These are phyloP conservation scores for Calonectria hongkongensis DNA, from an alignment of 2,329 filamentous ascomycete genomes.

Conservation along the genomic window DNA sequence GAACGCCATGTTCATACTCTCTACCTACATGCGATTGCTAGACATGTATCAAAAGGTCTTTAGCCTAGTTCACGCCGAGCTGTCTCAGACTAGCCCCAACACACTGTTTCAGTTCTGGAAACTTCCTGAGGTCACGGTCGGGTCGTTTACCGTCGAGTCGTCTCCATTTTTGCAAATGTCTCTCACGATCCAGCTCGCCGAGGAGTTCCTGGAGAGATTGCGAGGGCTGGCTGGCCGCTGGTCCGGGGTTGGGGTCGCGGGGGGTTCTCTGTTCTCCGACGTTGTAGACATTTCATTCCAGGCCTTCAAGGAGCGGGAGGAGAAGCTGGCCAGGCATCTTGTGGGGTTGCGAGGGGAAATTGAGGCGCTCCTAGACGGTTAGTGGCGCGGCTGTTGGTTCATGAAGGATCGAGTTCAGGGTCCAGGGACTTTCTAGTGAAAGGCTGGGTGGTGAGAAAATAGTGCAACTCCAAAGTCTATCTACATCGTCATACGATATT, in stretches of 20 bases:
- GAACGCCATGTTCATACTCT: conserved; percentile 62
- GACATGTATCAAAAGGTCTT: conserved; percentile 65
- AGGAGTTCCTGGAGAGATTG: conserved; percentile 63
- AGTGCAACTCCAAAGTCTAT: conserved; percentile 21
- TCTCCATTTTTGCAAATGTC: conserved; percentile 65
- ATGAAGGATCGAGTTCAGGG: neutral
- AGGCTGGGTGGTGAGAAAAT: conserved; percentile 11
- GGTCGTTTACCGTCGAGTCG: conserved; percentile 63
- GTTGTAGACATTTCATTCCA: conserved; percentile 58
- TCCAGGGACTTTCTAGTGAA: neutral
- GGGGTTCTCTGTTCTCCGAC: conserved; percentile 56
- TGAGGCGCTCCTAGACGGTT: conserved; percentile 57
- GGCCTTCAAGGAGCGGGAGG: conserved; percentile 59
- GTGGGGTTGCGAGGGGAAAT: conserved; percentile 59
- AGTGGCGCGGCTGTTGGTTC: conserved; percentile 15
- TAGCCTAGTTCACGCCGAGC: conserved; percentile 59
- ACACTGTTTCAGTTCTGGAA: conserved; percentile 61
- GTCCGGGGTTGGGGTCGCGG: conserved; percentile 48
- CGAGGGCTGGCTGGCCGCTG: conserved; percentile 57
- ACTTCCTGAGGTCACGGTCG: conserved; percentile 64
- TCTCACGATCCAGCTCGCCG: conserved; percentile 64
- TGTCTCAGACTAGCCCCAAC: conserved; percentile 54
- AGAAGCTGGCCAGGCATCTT: conserved; percentile 58
- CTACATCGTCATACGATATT: neutral
- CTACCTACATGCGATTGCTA: conserved; percentile 62